These are phyloP conservation scores for Candida palmyrensis DNA, from an alignment of 805 yeast species.

Conservation along the genomic window DNA sequence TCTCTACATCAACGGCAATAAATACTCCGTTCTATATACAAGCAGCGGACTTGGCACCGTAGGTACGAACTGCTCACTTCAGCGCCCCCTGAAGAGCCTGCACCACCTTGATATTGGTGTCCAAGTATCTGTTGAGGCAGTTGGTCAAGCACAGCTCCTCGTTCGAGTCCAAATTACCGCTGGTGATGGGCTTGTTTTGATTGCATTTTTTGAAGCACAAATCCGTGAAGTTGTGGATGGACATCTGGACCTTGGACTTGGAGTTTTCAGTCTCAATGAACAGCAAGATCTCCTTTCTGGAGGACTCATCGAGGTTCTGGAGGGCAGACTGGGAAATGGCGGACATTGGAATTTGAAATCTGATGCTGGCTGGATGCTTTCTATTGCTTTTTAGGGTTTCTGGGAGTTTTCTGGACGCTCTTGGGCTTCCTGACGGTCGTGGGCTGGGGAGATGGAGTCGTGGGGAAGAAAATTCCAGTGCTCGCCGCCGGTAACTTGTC, in stretches of 20 bases:
- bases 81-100: slow-evolving; percentile 41
- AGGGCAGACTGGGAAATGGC: slow-evolving; percentile 30
- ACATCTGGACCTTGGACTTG: slow-evolving; percentile 80
- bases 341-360: no score
- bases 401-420: no score
- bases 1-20: no score
- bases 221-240: slow-evolving; percentile 85
- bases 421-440: no score
- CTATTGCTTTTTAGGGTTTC: no score
- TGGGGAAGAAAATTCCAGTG: no score
- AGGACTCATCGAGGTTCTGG: slow-evolving; percentile 51
- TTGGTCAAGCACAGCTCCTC: slow-evolving; percentile 74
- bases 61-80: slow-evolving; percentile 10
- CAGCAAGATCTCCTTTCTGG: slow-evolving; percentile 67
- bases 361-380: no score
- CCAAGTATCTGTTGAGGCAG: slow-evolving; percentile 83
- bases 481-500: no score
- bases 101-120: slow-evolving; percentile 81
- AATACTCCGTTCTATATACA: no score
- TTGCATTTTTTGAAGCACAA: slow-evolving; percentile 88
- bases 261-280: slow-evolving; percentile 82
- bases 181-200: slow-evolving; percentile 35
- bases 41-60: no score
- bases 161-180: slow-evolving; percentile 43
- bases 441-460: no score